Evolutionary conservation across 2,329 filamentous ascomycete genomes (phyloP).

Genomic region (Pyrenophora graminea): DNA sequence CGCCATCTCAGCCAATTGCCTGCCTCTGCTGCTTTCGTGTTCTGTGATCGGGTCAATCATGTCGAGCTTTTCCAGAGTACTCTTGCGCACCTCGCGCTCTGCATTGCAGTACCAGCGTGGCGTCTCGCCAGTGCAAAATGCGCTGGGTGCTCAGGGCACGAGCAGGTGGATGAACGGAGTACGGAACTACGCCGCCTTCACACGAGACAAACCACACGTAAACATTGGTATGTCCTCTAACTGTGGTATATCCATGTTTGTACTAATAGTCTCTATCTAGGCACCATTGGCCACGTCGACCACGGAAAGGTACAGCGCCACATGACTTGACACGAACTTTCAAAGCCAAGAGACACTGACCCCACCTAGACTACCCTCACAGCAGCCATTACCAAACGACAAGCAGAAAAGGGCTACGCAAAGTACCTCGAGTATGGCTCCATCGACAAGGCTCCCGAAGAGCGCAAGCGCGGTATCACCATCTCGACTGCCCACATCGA

Average conservation of each 20-base stretch:
- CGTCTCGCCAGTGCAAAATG: conserved; percentile 77
- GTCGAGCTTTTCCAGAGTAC: conserved; percentile 80
- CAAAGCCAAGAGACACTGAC: conserved; percentile 18
- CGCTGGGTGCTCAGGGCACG: conserved; percentile 65
- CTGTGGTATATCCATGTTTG: neutral
- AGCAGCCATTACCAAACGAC: conserved; percentile 97
- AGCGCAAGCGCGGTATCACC: conserved; percentile 99
- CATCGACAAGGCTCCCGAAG: conserved; percentile 98
- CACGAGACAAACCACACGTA: conserved; percentile 94
- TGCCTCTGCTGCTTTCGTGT: conserved; percentile 13
- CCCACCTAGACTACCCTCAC: conserved; percentile 84
- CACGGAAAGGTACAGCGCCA: conserved; percentile 80
- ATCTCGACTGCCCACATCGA: conserved; percentile 99
- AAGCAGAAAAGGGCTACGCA: conserved; percentile 91
- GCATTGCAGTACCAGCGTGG: conserved; percentile 68
- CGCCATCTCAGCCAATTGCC: conserved; percentile 35
- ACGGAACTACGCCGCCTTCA: conserved; percentile 69
- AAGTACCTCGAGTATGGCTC: conserved; percentile 96
- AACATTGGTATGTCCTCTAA: conserved; percentile 77
- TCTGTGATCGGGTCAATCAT: conserved; percentile 54
- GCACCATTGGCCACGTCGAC: conserved; percentile 99
- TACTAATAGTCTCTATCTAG: conserved; percentile 55
- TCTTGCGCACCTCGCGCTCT: conserved; percentile 79
- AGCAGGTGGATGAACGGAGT: conserved; percentile 68
- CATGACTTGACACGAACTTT: conserved; percentile 12